Percentiles rank a stretch among this genome's conserved stretches.
These are phyloP conservation scores for Erythrobasidium hasegawianum DNA, from an alignment of 1,284 basidiomycete genomes.

Conservation along the genomic window DNA sequence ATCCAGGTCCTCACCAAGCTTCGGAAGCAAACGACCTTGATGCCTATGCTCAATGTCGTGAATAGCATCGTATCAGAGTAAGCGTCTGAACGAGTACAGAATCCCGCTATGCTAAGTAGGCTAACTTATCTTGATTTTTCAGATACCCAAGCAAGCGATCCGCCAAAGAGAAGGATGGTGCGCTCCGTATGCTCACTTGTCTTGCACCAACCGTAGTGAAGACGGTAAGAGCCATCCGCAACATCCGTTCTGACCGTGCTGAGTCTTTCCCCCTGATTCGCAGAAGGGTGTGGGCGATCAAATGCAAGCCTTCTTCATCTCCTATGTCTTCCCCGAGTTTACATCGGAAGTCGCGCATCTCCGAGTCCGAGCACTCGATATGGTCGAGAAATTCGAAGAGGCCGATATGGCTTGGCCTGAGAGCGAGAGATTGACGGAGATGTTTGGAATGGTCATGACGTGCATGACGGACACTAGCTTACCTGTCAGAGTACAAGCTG, in stretches of 20 bases:
- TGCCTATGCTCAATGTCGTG: conserved; percentile 71
- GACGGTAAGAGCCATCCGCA: conserved; percentile 35
- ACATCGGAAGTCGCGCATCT: conserved; percentile 63
- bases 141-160: conserved; percentile 44
- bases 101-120: no score
- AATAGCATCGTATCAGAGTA: conserved; percentile 65
- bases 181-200: conserved; percentile 71
- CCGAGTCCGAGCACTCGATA: conserved; percentile 71
- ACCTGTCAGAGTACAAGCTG: conserved; percentile 79
- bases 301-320: conserved; percentile 70
- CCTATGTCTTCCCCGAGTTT: conserved; percentile 70
- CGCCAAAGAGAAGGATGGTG: conserved; percentile 69
- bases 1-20: conserved; percentile 69
- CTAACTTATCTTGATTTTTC: neutral
- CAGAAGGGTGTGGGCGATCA: conserved; percentile 65
- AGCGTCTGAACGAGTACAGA: no score
- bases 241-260: neutral
- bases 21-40: conserved; percentile 70
- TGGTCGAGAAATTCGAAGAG: conserved; percentile 68
- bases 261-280: neutral
- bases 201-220: conserved; percentile 52
- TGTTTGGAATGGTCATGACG: conserved; percentile 30
- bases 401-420: conserved; percentile 62
- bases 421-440: conserved; percentile 8
- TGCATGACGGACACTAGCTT: conserved; percentile 49